Conservation (phyloP, 805 yeast species). For the Candida dajiaensis region DNA sequence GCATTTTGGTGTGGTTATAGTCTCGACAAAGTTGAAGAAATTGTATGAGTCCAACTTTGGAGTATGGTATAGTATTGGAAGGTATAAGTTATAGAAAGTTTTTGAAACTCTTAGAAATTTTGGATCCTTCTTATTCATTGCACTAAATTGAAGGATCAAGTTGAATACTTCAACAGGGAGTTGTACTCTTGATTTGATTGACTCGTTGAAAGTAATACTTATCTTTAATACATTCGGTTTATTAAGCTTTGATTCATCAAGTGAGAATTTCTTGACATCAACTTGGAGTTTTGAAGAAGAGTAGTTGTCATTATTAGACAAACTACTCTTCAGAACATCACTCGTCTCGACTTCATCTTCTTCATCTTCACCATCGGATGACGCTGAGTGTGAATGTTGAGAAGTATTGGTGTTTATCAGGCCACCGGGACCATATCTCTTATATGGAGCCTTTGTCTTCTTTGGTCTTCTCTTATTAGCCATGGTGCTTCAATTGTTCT, state of each 20-base stretch:
- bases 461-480: slow-evolving; percentile 87
- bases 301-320: slow-evolving; percentile 34
- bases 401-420: slow-evolving; percentile 8
- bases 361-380: slow-evolving; percentile 24
- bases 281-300: slow-evolving; percentile 43
- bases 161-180: slow-evolving; percentile 25
- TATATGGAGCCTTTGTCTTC: slow-evolving; percentile 74
- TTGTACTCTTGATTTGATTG: not conserved
- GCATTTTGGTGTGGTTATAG: slow-evolving; percentile 46
- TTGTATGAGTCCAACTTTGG: slow-evolving; percentile 66
- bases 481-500: slow-evolving; percentile 40
- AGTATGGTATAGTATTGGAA: slow-evolving; percentile 57
- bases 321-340: not conserved
- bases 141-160: slow-evolving; percentile 19
- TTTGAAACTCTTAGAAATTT: slow-evolving; percentile 56
- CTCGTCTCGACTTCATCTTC: slow-evolving; percentile 21
- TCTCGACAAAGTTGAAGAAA: slow-evolving; percentile 66
- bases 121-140: slow-evolving; percentile 33
- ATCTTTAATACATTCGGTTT: slow-evolving; percentile 9
- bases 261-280: slow-evolving; percentile 34
- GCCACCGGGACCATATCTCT: slow-evolving; percentile 55
- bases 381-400: not conserved
- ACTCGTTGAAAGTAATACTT: slow-evolving; percentile 10
- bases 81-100: slow-evolving; percentile 49
- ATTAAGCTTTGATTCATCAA: slow-evolving; percentile 21